These are phyloP conservation scores for Yarrowia osloensis DNA, from an alignment of 805 yeast species.

Conservation along the genomic window DNA sequence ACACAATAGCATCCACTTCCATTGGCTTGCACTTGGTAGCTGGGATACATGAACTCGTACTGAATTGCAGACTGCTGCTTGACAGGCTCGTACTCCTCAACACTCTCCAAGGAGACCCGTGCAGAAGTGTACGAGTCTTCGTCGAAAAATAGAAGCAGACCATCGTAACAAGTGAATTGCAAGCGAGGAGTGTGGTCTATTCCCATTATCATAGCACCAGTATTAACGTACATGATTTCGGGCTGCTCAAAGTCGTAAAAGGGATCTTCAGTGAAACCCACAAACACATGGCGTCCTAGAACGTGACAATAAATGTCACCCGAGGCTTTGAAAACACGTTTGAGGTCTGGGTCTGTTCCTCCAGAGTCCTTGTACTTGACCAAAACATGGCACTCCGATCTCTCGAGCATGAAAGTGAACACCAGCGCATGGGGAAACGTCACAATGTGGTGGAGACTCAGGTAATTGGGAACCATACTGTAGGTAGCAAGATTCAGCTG, in stretches of 20 bases:
- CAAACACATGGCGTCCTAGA: not conserved
- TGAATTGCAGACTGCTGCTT: not conserved
- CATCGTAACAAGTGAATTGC: not conserved
- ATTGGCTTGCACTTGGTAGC: not conserved
- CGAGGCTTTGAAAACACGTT: not conserved
- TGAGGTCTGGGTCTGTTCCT: not conserved
- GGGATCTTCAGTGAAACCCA: not conserved
- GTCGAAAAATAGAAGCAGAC: not conserved
- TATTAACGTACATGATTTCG: not conserved
- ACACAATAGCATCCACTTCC: not conserved
- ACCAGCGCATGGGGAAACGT: not conserved
- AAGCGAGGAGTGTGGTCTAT: not conserved
- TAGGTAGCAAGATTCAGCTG: not conserved
- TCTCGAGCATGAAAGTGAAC: not conserved
- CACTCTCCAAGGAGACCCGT: not conserved
- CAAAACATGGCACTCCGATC: not conserved
- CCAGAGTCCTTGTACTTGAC: not conserved
- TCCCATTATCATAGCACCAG: not conserved
- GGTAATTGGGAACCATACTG: not conserved
- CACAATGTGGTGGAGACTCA: not conserved
- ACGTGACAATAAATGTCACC: not conserved
- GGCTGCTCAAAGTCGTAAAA: not conserved
- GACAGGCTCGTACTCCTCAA: not conserved
- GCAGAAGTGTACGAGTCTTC: not conserved
- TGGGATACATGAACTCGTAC: not conserved